Evolutionary conservation across 306 rosid species (phyloP), one percentile per base, ranked within the genome.

Genomic region (Vigna hirtella): DNA sequence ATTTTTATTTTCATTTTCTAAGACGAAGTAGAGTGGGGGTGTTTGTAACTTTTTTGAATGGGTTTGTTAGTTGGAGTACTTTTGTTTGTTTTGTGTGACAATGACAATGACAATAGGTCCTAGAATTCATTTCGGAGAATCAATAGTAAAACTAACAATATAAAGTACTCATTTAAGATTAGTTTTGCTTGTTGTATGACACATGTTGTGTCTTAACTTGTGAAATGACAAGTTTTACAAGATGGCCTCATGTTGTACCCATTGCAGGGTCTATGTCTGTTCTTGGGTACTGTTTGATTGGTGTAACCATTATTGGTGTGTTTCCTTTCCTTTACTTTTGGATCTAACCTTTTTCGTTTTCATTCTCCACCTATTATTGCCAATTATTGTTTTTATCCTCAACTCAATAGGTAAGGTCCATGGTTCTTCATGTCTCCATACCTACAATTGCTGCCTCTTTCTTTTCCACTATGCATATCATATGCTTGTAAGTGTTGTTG

Each of bases 331-430:
- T 77, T 77, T 72, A 66, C 55, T 81, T 58, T 81, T 81, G 85
- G 82, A 87, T 83, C 88, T 81, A 83, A 85, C 83, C 77, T 70
- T 59, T 74, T 63, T 83, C 74, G 53, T 83, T 83, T 63, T 70
- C 89, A 72, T 76, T 80, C 82, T 63, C 66, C 14, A 66, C 79
- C 34, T 81, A 83, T 89, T 83, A 81, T 85, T 83, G 86, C 66
- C 85, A 87, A 83, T 85, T 83, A 79, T 89, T 83, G 66, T 69
- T 83, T 84, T 69, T 86, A 85, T 84, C 87, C 85, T 38, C 81
- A 75, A 38, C 50, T 75, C 51, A 34, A 49, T 20, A 78, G 17
- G 81, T 26, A 53, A 80, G 70, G 66, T 66, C 51, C 50, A 66
- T 78, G 61, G 55, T 66, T 75, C 66, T 78, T 74, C 34, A 4